These are phyloP conservation scores for Gossypium trilobum DNA, from an alignment of 441 rosid genomes.

Conservation along the genomic window DNA sequence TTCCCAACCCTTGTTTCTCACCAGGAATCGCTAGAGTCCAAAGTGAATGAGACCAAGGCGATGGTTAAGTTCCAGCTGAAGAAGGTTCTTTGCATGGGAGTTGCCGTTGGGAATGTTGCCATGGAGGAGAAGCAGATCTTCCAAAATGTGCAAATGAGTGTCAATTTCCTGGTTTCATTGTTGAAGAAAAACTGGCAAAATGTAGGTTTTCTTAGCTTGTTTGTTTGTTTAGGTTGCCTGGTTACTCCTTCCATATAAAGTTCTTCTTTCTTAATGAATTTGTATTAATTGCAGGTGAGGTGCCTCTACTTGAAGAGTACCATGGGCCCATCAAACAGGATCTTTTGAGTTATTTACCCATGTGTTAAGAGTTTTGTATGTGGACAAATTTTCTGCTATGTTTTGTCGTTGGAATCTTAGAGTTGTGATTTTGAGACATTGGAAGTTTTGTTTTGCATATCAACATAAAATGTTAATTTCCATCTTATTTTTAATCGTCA, in stretches of 20 bases:
- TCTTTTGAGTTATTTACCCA: not conserved
- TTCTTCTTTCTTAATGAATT: not conserved
- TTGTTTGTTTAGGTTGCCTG: not conserved
- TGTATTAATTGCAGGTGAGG: not conserved
- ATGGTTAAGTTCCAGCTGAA: constrained; percentile 82
- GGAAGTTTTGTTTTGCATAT: not conserved
- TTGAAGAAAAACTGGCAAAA: constrained; percentile 97
- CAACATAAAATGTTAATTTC: not conserved
- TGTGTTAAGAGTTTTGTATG: not conserved
- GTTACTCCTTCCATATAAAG: not conserved
- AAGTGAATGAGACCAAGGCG: constrained; percentile 94
- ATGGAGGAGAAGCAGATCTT: constrained; percentile 97
- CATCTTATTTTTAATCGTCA: too few species aligned
- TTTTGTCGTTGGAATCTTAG: not conserved
- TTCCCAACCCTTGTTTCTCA: constrained; percentile 89
- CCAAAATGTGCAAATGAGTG: constrained; percentile 90
- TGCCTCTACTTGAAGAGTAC: not conserved
- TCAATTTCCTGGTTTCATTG: constrained; percentile 82
- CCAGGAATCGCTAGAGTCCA: constrained; percentile 79
- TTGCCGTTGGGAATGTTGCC: constrained; percentile 68
- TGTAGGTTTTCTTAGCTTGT: constrained; percentile 32
- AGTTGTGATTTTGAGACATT: not conserved
- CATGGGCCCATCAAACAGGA: not conserved
- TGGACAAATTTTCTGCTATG: not conserved
- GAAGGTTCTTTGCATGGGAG: constrained; percentile 98